Percentiles rank a stretch among this genome's conserved stretches.
These are phyloP conservation scores for Colletotrichum musae DNA, from an alignment of 2,329 filamentous ascomycete genomes.

Conservation along the genomic window DNA sequence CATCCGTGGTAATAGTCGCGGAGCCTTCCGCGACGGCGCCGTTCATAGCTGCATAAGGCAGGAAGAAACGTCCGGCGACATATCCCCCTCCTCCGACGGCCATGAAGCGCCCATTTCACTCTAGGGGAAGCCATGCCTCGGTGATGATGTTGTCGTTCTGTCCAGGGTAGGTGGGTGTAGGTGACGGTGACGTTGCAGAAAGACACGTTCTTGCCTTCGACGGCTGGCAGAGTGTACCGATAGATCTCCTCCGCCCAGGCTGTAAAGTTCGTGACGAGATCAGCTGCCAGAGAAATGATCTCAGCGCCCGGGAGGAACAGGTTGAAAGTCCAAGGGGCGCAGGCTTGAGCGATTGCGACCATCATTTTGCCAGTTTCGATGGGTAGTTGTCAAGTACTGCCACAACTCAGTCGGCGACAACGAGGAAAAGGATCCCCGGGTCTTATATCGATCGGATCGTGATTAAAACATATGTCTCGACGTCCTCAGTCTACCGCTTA, in stretches of 20 bases:
- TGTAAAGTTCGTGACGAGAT: conserved; percentile 41
- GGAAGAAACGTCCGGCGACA: conserved; percentile 42
- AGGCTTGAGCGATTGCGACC: conserved; percentile 5
- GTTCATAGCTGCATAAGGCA: conserved; percentile 41
- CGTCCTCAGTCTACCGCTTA: too few relatives aligned
- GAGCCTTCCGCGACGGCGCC: conserved; percentile 43
- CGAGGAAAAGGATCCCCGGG: too few relatives aligned
- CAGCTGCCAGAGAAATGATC: conserved; percentile 35
- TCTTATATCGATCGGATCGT: too few relatives aligned
- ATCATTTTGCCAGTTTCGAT: neutral
- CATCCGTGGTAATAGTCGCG: conserved; percentile 44
- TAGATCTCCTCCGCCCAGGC: conserved; percentile 13
- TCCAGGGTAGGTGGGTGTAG: conserved; percentile 27
- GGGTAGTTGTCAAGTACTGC: neutral
- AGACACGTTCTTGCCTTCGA: conserved; percentile 37
- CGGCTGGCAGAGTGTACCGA: conserved; percentile 29
- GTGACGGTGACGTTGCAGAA: conserved; percentile 25
- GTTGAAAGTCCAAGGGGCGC: neutral
- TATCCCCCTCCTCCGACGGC: conserved; percentile 50
- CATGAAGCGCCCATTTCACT: conserved; percentile 50
- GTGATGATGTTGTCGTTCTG: conserved; percentile 44
- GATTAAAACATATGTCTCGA: too few relatives aligned
- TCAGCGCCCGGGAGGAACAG: conserved; percentile 36
- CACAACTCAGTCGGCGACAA: too few relatives aligned
- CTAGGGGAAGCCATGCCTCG: conserved; percentile 46